Evolutionary conservation across 257 asterid species (phyloP).

Genomic region (Primulina eburnea): DNA sequence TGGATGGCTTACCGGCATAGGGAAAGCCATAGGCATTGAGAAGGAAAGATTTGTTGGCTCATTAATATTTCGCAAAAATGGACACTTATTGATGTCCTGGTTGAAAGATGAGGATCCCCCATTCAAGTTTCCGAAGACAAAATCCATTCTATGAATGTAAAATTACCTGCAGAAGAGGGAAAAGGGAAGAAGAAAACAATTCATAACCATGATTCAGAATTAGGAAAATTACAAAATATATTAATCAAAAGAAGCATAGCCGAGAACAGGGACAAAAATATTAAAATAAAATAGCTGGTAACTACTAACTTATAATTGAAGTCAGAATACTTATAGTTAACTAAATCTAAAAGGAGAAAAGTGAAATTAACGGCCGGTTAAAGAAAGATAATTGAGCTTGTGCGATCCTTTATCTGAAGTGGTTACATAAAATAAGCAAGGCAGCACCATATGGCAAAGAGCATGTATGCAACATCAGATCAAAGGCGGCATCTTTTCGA

Average conservation of each 20-base stretch:
- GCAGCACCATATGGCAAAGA: not conserved
- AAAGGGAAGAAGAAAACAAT: not conserved
- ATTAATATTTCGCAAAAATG: slow-evolving; percentile 85
- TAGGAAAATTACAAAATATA: not conserved
- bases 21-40: slow-evolving; percentile 52
- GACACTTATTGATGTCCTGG: slow-evolving; percentile 69
- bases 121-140: slow-evolving; percentile 46
- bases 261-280: not conserved
- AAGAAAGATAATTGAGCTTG: not conserved
- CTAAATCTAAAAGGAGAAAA: not conserved
- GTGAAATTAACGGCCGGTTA: not conserved
- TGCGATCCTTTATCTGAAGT: not conserved
- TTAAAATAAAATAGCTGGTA: not conserved
- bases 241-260: not conserved
- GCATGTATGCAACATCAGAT: not conserved
- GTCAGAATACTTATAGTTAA: too few species aligned
- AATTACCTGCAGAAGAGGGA: slow-evolving; percentile 43
- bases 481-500: slow-evolving; percentile 1
- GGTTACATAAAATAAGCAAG: not conserved
- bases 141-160: slow-evolving; percentile 54
- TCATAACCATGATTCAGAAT: not conserved
- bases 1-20: slow-evolving; percentile 54
- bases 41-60: slow-evolving; percentile 89
- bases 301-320: not conserved
- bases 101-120: slow-evolving; percentile 53